These are phyloP conservation scores for Sodiomyces alkalinus DNA, from an alignment of 2,329 filamentous ascomycete genomes.

Conservation along the genomic window DNA sequence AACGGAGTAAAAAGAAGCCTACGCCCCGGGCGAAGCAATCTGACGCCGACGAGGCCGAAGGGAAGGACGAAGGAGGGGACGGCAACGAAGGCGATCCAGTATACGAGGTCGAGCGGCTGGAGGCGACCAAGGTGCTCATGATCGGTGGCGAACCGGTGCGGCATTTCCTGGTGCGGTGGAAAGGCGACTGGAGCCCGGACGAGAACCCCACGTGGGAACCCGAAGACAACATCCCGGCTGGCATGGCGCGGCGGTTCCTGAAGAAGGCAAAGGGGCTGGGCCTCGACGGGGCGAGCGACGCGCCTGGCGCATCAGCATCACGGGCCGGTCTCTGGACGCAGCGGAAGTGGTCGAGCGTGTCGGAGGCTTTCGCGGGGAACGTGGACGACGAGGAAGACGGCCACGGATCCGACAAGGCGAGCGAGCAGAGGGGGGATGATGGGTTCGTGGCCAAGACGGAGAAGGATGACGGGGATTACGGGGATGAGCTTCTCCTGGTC, in stretches of 20 bases:
- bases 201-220: conserved; percentile 46
- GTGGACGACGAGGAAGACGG: conserved; percentile 12
- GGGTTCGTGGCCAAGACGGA: conserved; percentile 3
- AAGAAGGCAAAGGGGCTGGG: conserved; percentile 14
- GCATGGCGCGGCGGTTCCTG: conserved; percentile 25
- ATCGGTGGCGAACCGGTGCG: conserved; percentile 21
- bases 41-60: too few species aligned
- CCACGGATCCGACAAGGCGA: conserved; percentile 11
- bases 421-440: conserved; percentile 14
- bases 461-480: not conserved
- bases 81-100: too few species aligned
- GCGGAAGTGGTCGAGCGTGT: conserved; percentile 18
- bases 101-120: conserved; percentile 29
- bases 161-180: conserved; percentile 39
- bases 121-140: conserved; percentile 23
- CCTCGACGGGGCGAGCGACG: conserved; percentile 2
- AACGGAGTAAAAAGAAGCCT: too few species aligned
- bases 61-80: too few species aligned
- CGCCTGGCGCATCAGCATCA: not conserved
- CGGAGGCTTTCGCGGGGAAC: conserved; percentile 16
- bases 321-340: conserved; percentile 5
- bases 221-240: conserved; percentile 28
- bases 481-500: conserved; percentile 12
- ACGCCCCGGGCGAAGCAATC: too few species aligned
- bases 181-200: conserved; percentile 37